Evolutionary conservation across 139 green algal genomes (phyloP).

Genomic region (Chlamydomonas urium): DNA sequence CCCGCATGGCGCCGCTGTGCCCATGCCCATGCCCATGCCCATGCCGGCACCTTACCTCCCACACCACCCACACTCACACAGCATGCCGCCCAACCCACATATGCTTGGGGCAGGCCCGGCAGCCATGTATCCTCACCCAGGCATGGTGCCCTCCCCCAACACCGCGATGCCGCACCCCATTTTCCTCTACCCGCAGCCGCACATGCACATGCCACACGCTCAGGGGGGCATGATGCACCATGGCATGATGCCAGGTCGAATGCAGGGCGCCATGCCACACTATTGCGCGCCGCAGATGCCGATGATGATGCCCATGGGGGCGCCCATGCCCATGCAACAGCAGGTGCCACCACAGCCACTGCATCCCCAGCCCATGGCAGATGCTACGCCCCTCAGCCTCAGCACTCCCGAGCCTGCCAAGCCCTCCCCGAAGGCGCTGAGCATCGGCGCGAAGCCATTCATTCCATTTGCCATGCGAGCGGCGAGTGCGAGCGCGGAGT

Average conservation of each 20-base stretch:
- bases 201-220: background rate
- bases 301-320: background rate
- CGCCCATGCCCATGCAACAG: slow-evolving; percentile 2
- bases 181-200: slow-evolving; percentile 10
- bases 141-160: no score
- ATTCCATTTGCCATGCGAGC: no score
- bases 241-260: no score
- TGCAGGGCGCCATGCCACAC: no score
- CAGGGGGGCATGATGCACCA: background rate
- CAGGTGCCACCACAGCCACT: background rate
- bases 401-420: no score
- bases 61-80: background rate
- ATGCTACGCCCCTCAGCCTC: no score
- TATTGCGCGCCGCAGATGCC: background rate
- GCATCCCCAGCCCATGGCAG: no score
- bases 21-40: background rate
- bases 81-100: background rate
- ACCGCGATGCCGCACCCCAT: background rate
- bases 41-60: background rate
- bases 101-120: no score
- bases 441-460: slow-evolving; percentile 10
- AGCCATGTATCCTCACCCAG: no score
- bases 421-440: no score
- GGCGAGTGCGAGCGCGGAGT: no score
- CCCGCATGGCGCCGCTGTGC: no score